These are phyloP conservation scores for Globisporangium paddicum DNA, from an alignment of 352 stramenopile genomes.

Conservation along the genomic window DNA sequence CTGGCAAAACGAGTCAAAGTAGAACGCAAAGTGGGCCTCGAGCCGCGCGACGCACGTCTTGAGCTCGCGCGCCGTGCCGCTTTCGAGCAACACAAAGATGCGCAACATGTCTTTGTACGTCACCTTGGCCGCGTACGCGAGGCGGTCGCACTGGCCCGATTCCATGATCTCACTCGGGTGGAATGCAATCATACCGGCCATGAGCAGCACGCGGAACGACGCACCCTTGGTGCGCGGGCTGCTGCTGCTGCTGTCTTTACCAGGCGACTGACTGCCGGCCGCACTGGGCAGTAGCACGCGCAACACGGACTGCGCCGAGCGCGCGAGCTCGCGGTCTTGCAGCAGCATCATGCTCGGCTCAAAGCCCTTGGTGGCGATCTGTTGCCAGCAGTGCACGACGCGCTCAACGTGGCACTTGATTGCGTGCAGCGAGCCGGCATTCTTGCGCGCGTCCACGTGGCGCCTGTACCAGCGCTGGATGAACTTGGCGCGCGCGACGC, in stretches of 20 bases:
- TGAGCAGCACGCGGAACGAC: conserved; percentile 59
- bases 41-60: conserved; percentile 36
- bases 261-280: conserved; percentile 9
- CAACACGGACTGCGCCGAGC: conserved; percentile 44
- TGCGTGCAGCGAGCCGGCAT: conserved; percentile 26
- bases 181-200: conserved; percentile 69
- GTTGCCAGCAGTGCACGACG: conserved; percentile 40
- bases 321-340: conserved; percentile 46
- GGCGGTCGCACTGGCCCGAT: conserved; percentile 26
- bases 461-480: conserved; percentile 75
- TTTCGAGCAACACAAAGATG: conserved; percentile 27
- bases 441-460: conserved; percentile 37
- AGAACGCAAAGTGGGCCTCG: conserved; percentile 58
- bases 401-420: conserved; percentile 30
- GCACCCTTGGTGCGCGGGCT: conserved; percentile 28
- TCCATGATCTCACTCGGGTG: conserved; percentile 68
- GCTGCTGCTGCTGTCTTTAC: not conserved
- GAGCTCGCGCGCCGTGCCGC: conserved; percentile 30
- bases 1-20: conserved; percentile 55
- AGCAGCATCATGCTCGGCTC: conserved; percentile 62
- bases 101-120: conserved; percentile 36
- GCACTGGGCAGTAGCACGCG: conserved; percentile 42
- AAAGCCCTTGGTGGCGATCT: conserved; percentile 33
- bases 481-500: conserved; percentile 53
- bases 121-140: conserved; percentile 40